Evolutionary conservation across 78 protist species (phyloP).

Genomic region (Dictyostelium citrinum): DNA sequence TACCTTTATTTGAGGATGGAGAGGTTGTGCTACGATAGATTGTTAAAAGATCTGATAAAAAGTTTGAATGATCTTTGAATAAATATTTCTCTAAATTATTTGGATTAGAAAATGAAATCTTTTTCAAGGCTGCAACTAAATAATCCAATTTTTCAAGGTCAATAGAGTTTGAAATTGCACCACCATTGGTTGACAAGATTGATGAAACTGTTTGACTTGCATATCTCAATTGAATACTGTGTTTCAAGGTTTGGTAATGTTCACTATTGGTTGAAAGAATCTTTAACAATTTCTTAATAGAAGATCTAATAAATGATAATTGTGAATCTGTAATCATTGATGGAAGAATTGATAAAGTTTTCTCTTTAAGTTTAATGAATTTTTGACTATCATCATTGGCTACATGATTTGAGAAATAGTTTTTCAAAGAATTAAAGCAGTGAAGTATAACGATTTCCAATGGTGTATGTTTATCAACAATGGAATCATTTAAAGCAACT

Average conservation of each 20-base stretch:
- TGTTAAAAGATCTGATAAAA: conserved; percentile 1
- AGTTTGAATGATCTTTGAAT: background rate
- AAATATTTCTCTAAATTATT: background rate
- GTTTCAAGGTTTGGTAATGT: conserved; percentile 2
- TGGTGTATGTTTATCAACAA: background rate
- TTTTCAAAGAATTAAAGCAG: background rate
- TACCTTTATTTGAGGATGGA: background rate
- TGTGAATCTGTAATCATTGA: conserved; percentile 42
- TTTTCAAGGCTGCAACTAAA: conserved; percentile 2
- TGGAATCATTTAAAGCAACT: background rate
- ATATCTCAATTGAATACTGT: conserved; percentile 8
- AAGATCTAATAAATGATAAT: conserved; percentile 20
- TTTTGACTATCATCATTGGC: background rate
- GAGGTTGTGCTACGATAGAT: conserved; percentile 7
- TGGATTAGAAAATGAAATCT: conserved; percentile 24
- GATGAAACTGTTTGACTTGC: conserved; percentile 14
- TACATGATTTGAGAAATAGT: conserved; percentile 19
- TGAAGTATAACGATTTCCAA: conserved; percentile 13
- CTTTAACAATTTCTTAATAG: conserved; percentile 21
- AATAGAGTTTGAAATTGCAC: background rate
- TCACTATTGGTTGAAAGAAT: conserved; percentile 10
- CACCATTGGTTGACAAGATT: background rate
- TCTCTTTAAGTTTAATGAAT: background rate
- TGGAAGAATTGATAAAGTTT: conserved; percentile 8
- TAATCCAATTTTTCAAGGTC: conserved; percentile 20